phyloP scores from a whole-genome alignment of 768 basidiomycete species.

The Tubosaeta sp. region DNA sequence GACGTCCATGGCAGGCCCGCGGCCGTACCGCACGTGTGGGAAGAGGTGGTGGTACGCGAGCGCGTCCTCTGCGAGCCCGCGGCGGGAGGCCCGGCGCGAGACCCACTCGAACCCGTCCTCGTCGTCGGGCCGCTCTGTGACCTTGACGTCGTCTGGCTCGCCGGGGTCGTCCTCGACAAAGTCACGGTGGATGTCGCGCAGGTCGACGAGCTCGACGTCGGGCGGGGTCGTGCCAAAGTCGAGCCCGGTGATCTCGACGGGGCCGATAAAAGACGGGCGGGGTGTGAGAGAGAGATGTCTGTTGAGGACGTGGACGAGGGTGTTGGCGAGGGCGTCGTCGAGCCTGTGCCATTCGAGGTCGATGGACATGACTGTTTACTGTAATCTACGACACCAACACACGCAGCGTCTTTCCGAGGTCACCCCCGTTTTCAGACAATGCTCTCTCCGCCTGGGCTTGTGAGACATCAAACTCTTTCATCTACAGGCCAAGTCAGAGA shows the following conservation, averaged over 20 bases:
- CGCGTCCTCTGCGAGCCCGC: slow-evolving; percentile 46
- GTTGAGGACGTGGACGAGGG: slow-evolving; percentile 75
- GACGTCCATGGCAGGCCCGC: slow-evolving; percentile 53
- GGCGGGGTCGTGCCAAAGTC: slow-evolving; percentile 84
- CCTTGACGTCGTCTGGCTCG: slow-evolving; percentile 39
- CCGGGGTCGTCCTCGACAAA: slow-evolving; percentile 75
- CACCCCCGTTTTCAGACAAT: slow-evolving; percentile 27
- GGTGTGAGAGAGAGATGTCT: slow-evolving; percentile 63
- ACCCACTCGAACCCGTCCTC: slow-evolving; percentile 87
- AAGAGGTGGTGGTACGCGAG: slow-evolving; percentile 68
- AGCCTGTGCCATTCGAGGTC: slow-evolving; percentile 92
- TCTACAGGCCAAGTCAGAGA: slow-evolving; percentile 15
- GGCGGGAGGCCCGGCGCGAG: slow-evolving; percentile 55
- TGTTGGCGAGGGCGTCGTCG: slow-evolving; percentile 63
- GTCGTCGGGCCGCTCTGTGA: slow-evolving; percentile 40
- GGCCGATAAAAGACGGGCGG: slow-evolving; percentile 93
- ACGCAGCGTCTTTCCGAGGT: slow-evolving; percentile 26
- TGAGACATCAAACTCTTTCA: slow-evolving; percentile 29
- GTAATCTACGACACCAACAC: slow-evolving; percentile 13
- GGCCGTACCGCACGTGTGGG: slow-evolving; percentile 67
- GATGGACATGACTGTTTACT: slow-evolving; percentile 65
- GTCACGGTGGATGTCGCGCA: slow-evolving; percentile 91
- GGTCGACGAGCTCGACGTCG: slow-evolving; percentile 84
- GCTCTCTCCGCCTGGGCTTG: slow-evolving; percentile 28
- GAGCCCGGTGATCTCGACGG: slow-evolving; percentile 79